A percentile compares a stretch with the other conserved stretches of the same genome.
Evolutionary conservation across 2,329 filamentous ascomycete species (phyloP).

Genomic region (Venturia effusa): DNA sequence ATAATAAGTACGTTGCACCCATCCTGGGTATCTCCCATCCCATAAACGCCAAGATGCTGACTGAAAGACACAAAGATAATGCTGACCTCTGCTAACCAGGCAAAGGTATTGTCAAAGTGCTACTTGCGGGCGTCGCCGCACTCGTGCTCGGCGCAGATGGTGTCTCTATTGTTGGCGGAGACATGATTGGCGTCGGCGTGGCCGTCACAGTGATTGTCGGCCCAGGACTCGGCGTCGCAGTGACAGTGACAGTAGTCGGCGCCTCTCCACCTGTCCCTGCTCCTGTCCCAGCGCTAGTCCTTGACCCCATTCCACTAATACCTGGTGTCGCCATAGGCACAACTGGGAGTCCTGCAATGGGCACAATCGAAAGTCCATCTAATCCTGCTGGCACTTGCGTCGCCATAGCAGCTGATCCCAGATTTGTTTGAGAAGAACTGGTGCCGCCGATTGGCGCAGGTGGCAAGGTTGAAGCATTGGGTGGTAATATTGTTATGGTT

Average conservation of each 20-base stretch:
- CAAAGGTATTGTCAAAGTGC: background rate
- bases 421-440: background rate
- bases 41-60: background rate
- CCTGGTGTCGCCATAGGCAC: background rate
- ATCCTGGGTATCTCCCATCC: background rate
- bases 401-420: background rate
- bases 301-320: background rate
- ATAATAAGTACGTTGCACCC: background rate
- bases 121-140: background rate
- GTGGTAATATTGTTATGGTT: background rate
- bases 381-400: background rate
- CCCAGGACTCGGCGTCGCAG: background rate
- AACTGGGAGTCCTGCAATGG: background rate
- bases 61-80: background rate
- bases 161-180: background rate
- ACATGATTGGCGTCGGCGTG: background rate
- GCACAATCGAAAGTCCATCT: background rate
- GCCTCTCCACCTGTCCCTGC: background rate
- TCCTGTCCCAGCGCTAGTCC: background rate
- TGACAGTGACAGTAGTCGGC: background rate
- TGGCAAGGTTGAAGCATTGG: background rate
- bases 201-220: background rate
- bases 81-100: background rate
- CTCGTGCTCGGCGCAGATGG: background rate
- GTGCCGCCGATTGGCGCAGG: background rate